phyloP scores from a whole-genome alignment of 352 stramenopile genomes.

The Pythium diclinum region DNA sequence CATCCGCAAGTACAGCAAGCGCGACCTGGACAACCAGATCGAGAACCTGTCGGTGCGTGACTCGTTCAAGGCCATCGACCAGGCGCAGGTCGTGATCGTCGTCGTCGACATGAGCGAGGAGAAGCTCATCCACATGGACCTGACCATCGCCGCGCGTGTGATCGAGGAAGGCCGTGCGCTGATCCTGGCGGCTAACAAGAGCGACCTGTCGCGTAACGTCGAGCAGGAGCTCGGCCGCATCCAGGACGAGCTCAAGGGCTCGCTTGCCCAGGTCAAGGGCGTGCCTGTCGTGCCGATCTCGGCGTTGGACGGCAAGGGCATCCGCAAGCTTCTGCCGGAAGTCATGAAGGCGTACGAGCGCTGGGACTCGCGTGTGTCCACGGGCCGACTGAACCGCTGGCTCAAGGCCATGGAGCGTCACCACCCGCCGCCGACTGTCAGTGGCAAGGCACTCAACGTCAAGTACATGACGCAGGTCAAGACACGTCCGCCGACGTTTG shows the following conservation, averaged over 20 bases:
- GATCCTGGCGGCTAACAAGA: constrained; percentile 80
- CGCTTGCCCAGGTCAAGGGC: constrained; percentile 69
- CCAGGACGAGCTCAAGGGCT: constrained; percentile 65
- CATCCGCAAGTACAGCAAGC: constrained; percentile 83
- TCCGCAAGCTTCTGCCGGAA: constrained; percentile 76
- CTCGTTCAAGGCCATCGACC: constrained; percentile 77
- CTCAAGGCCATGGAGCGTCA: constrained; percentile 81
- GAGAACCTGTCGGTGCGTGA: constrained; percentile 83
- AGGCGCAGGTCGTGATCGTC: constrained; percentile 74
- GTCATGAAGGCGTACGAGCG: constrained; percentile 82
- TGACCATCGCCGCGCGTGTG: constrained; percentile 78
- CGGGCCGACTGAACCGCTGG: constrained; percentile 75
- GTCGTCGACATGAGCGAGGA: constrained; percentile 81
- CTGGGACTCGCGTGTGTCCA: constrained; percentile 79
- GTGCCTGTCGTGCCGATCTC: constrained; percentile 80
- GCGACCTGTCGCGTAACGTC: constrained; percentile 48
- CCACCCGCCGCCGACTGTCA: constrained; percentile 75
- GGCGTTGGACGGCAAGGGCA: constrained; percentile 66
- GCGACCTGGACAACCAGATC: constrained; percentile 80
- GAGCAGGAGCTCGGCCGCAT: constrained; percentile 67
- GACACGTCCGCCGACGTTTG: constrained; percentile 75
- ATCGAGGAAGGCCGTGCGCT: constrained; percentile 76
- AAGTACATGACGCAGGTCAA: constrained; percentile 89
- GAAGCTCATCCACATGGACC: constrained; percentile 84
- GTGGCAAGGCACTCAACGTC: constrained; percentile 83